These are phyloP conservation scores for Laburnicola sp. DNA, from an alignment of 2,329 filamentous ascomycete genomes.

Conservation along the genomic window DNA sequence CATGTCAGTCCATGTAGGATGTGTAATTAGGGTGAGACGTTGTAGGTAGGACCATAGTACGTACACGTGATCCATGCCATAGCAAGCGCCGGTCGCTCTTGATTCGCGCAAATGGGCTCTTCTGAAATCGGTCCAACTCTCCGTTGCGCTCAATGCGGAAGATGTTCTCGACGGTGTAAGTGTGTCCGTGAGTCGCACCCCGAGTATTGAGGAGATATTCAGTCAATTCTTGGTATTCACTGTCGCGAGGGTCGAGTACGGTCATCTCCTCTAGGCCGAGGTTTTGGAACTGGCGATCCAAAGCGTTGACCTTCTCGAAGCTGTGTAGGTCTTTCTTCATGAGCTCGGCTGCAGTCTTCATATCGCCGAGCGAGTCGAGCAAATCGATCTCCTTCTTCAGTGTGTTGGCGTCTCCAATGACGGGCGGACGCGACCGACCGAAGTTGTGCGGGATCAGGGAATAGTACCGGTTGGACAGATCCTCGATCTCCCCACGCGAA, in stretches of 20 bases:
- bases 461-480: constrained; percentile 77
- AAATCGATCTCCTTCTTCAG: constrained; percentile 79
- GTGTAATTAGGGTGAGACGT: background rate
- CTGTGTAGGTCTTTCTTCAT: constrained; percentile 66
- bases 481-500: constrained; percentile 56
- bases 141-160: constrained; percentile 80
- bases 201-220: constrained; percentile 69
- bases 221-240: constrained; percentile 67
- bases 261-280: constrained; percentile 78
- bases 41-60: too few relatives aligned
- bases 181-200: constrained; percentile 66
- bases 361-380: constrained; percentile 78
- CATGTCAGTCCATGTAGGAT: background rate
- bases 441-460: constrained; percentile 81
- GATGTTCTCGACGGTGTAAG: constrained; percentile 69
- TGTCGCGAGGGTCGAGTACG: constrained; percentile 59
- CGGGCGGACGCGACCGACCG: constrained; percentile 70
- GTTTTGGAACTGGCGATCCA: constrained; percentile 73
- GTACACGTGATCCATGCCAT: constrained; percentile 79
- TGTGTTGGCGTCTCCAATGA: constrained; percentile 60
- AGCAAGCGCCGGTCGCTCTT: constrained; percentile 73
- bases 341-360: constrained; percentile 79
- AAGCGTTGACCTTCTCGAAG: constrained; percentile 58
- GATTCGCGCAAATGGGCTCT: constrained; percentile 56
- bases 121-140: constrained; percentile 69